Base-by-base conservation (phyloP, 2,329 filamentous ascomycete genomes). In the Botrytis tulipae region DNA sequence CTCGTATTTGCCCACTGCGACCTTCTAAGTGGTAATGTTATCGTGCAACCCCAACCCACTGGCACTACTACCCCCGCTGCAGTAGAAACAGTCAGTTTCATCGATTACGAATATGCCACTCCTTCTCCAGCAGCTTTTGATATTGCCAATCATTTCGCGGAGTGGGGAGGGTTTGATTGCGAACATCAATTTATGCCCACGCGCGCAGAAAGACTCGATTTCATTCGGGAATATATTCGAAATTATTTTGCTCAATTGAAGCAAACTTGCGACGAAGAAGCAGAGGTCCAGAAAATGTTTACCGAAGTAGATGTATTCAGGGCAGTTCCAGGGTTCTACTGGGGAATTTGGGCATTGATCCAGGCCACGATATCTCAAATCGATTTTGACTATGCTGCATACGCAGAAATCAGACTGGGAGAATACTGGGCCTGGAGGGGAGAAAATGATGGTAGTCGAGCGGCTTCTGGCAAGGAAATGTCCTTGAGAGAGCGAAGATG, bases 31-130 rank as follows among this genome's bases (percentile, higher is more conserved):
- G 96, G 95, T 77, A 99, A 99, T 82, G 93, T 99, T 77, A 98
- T 99, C 80, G 89, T 98, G 76, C 87, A 93, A 73, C 91, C 89
- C 32, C 82, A 70, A 74, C 72, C 75, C 74, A 77, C 83, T 44
- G 79, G 78, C 54, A 74, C 77, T 32, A 77, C 77, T 40, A 78
- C 82, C 22, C 80, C 83, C 44, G 82, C 82, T 48, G 75, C 72
- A 42, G 81, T 85, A 37, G 85, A 87, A 67, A 86, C 84, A 4
- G 91, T 95, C 72, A 89, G 89, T 80, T 98, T 99, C 83, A 99
- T 99, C 82, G 96, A 99, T 84, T 99, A 98, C 85, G 96, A 99
- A 83, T 99, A 99, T 83, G 94, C 95, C 22, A 96, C 94, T 7
- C 95, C 96, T 3, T 95, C 95, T 0, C 95, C 95, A 1, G 94